Evolutionary conservation across 805 yeast species (phyloP).

Genomic region (Candida maris): DNA sequence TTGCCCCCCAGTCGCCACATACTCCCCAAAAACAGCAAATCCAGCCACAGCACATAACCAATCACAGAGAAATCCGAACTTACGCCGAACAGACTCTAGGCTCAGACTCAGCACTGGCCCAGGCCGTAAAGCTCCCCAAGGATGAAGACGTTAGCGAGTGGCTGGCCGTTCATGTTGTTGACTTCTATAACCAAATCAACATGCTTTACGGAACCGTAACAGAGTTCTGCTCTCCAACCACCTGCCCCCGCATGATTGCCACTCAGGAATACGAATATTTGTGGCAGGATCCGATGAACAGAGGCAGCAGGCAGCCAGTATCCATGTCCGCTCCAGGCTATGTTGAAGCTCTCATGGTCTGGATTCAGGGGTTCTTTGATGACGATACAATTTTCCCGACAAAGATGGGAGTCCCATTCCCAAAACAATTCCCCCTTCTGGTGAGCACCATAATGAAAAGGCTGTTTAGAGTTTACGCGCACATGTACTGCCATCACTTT

Average conservation of each 20-base stretch:
- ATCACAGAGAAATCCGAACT: conserved; percentile 71
- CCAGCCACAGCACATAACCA: conserved; percentile 21
- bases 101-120: conserved; percentile 82
- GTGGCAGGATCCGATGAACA: conserved; percentile 79
- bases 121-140: conserved; percentile 89
- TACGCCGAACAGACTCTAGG: conserved; percentile 96
- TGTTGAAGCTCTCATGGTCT: conserved; percentile 86
- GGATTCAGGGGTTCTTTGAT: conserved; percentile 93
- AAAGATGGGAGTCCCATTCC: conserved; percentile 87
- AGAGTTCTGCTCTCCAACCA: conserved; percentile 90
- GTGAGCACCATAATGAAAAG: conserved; percentile 88
- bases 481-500: conserved; percentile 95
- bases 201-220: conserved; percentile 96
- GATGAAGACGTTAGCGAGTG: conserved; percentile 92
- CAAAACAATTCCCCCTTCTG: conserved; percentile 72
- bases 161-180: conserved; percentile 97
- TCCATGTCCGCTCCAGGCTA: conserved; percentile 93
- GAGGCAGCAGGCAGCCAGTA: conserved; percentile 63
- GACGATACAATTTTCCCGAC: conserved; percentile 89
- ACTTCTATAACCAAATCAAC: conserved; percentile 91
- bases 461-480: conserved; percentile 92
- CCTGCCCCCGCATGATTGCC: conserved; percentile 97
- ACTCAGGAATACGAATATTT: conserved; percentile 94
- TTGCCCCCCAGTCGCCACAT: conserved; percentile 9
- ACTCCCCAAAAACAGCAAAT: conserved; percentile 11